Conservation (phyloP, 2,329 filamentous ascomycete genomes). For the Raffaelea arxii region DNA sequence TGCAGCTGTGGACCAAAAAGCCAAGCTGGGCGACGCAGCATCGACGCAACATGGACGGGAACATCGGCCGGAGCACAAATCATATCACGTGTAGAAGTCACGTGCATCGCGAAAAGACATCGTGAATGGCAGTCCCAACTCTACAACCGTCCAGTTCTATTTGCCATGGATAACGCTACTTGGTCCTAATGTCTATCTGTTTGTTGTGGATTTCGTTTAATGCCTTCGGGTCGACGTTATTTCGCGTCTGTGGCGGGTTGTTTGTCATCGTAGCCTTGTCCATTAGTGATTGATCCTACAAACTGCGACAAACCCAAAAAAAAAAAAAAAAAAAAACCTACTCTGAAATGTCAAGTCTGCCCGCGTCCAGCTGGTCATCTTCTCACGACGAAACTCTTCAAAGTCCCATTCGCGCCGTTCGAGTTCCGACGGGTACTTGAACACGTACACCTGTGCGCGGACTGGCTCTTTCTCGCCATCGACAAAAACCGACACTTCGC, state of each 20-base stretch:
- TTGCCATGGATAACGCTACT: too few species aligned
- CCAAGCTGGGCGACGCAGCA: too few species aligned
- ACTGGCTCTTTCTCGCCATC: slow-evolving; percentile 28
- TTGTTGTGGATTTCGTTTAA: too few species aligned
- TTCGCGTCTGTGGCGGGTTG: slow-evolving; percentile 12
- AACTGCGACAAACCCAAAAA: not conserved
- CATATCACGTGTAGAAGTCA: not conserved
- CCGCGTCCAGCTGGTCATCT: slow-evolving; percentile 48
- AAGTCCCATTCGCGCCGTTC: slow-evolving; percentile 82
- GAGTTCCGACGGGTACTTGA: slow-evolving; percentile 37
- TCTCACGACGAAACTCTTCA: slow-evolving; percentile 69
- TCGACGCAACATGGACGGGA: too few species aligned
- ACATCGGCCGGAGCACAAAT: too few species aligned
- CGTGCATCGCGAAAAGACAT: not conserved
- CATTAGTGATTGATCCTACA: not conserved
- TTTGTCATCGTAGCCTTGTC: slow-evolving; percentile 13
- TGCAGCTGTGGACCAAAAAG: too few species aligned
- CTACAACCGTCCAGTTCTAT: not conserved
- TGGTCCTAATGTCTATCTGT: not conserved
- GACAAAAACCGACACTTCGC: slow-evolving; percentile 44
- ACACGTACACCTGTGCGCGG: slow-evolving; percentile 57
- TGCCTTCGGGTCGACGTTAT: too few species aligned
- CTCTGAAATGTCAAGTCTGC: slow-evolving; percentile 36
- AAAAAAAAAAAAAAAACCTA: slow-evolving; percentile 13
- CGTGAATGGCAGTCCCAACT: not conserved